Base-by-base conservation (phyloP, 2,329 filamentous ascomycete species). In the Paecilomyces variotii region DNA sequence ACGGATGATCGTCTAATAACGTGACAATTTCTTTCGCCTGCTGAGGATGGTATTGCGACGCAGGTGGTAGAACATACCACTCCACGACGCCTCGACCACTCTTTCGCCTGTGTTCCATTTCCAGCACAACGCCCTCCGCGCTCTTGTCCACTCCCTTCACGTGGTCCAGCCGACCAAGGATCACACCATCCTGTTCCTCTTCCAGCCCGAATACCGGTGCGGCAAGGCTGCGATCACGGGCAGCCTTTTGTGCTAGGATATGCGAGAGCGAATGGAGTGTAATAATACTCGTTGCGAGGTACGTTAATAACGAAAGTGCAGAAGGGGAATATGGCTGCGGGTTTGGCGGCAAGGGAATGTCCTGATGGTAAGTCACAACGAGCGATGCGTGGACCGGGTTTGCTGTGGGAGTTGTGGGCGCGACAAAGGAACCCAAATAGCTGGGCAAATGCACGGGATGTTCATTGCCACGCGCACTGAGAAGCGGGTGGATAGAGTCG, bases 271-370 rank as follows among this genome's bases (percentile, higher is more conserved):
- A 89, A 45, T 87, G 85, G 0, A 89, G 80, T 3, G 84, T 86
- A 60, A 97, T 81, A 56, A 97, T 83, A 2, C 91, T 87, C 2
- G 94, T 99, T n/a, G 92, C 90, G 59, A 97, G 85, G 74, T 95
- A 95, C 53, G 82, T 84, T 25, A 97, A 80, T 0, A 91, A 78
- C 1, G 86, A 86, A 11, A 95, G 79, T 0, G 91, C 85, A 28
- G 84, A 77, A 0, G 91, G 90, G 19, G 83, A 77, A 73, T 74
- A 82, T 35, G 69, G 59, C 54, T 67, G 64, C 32, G 67, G 63
- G 11, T 71, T 63, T n/a, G 71, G 63, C 3, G 70, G 73, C 57
- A 85, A 73, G 0, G 90, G 88, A 3, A 93, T 82, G 74, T 97
- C 93, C 56, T 82, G 79, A 77, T 97, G 94, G 73, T 95, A 96